These are phyloP conservation scores for Rubia yunnanensis DNA, from an alignment of 257 asterid genomes.

Conservation along the genomic window DNA sequence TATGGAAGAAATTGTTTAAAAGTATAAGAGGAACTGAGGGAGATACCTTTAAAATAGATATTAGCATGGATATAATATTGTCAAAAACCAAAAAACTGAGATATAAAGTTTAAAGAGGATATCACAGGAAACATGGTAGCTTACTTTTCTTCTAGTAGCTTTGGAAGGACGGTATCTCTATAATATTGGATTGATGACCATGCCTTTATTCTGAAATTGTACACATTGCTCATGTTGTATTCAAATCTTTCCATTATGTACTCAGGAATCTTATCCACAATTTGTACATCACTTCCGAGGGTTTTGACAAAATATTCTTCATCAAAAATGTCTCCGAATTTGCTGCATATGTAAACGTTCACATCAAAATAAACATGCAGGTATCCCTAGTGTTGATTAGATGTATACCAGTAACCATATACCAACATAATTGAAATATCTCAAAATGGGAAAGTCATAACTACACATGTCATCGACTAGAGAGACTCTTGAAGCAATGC, in stretches of 20 bases:
- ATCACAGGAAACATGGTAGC: constrained; percentile 21
- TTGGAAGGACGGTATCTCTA: constrained; percentile 76
- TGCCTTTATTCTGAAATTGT: constrained; percentile 93
- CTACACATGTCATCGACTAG: background rate
- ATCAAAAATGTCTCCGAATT: constrained; percentile 85
- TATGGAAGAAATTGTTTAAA: background rate
- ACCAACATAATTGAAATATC: background rate
- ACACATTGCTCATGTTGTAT: constrained; percentile 74
- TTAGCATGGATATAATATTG: background rate
- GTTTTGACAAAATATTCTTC: constrained; percentile 71
- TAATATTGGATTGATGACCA: constrained; percentile 80
- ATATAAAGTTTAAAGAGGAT: constrained; percentile 10
- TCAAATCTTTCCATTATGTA: constrained; percentile 87
- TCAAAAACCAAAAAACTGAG: constrained; percentile 7
- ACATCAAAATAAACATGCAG: constrained; percentile 11
- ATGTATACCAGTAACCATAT: background rate
- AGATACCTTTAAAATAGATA: background rate
- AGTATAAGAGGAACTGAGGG: background rate
- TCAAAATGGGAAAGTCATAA: background rate
- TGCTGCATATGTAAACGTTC: constrained; percentile 47
- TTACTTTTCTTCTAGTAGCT: constrained; percentile 92
- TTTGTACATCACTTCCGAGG: constrained; percentile 70
- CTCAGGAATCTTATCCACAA: constrained; percentile 60
- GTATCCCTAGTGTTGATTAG: background rate
- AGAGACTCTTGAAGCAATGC: background rate